Evolutionary conservation across 257 asterid genomes (phyloP).

Genomic region (Nicotiana knightiana): DNA sequence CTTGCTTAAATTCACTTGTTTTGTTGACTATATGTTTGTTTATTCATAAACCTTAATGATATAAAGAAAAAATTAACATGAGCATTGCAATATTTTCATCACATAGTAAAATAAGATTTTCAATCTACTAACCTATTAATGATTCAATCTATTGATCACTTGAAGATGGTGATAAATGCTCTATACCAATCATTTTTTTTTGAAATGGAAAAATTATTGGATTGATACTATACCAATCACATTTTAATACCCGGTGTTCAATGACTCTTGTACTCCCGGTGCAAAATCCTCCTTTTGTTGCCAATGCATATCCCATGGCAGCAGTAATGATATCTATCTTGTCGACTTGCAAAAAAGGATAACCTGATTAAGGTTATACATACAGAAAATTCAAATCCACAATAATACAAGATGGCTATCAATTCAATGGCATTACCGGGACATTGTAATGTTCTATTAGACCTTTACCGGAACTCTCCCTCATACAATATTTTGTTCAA

Average conservation of each 20-base stretch:
- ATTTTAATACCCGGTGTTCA: constrained; percentile 74
- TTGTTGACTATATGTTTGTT: too few species aligned
- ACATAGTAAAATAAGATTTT: too few species aligned
- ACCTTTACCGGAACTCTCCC: constrained; percentile 67
- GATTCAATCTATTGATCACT: too few species aligned
- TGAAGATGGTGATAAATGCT: too few species aligned
- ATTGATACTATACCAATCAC: neutral
- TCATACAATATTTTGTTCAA: too few species aligned
- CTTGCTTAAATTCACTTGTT: too few species aligned
- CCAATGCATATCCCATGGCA: constrained; percentile 95
- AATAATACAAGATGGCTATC: constrained; percentile 8
- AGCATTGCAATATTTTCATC: too few species aligned
- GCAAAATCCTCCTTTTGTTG: constrained; percentile 98
- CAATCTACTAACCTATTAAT: too few species aligned
- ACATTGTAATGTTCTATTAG: constrained; percentile 69
- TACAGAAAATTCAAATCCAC: constrained; percentile 15
- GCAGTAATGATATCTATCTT: constrained; percentile 88
- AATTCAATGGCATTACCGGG: constrained; percentile 43
- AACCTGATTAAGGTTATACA: neutral
- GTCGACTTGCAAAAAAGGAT: constrained; percentile 47
- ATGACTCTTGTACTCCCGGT: constrained; percentile 88
- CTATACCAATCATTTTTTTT: too few species aligned
- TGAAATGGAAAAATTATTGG: too few species aligned
- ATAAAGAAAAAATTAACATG: too few species aligned
- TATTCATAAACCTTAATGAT: too few species aligned